Evolutionary conservation across 2,329 filamentous ascomycete genomes (phyloP), one percentile per base, ranked within the genome.

Genomic region (Calonectria hongkongensis): DNA sequence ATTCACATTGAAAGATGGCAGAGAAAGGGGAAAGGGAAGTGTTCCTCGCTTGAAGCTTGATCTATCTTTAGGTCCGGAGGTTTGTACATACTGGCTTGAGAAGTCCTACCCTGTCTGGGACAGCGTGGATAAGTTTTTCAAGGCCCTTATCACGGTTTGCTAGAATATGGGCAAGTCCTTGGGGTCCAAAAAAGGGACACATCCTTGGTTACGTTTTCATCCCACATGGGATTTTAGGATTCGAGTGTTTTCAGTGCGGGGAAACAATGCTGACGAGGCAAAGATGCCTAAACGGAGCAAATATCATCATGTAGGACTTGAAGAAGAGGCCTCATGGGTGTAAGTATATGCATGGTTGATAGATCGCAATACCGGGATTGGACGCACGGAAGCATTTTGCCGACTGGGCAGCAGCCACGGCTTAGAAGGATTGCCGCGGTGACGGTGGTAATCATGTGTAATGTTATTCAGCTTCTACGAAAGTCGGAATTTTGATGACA

Each of bases 221-320:
- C 33, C n/a, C 21, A 7, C 21, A 4, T 10, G 25, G 33, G 8
- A 41, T 27, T 27, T 25, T 63, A 47, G 39, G 58, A 15, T 16
- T 28, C 16, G 9, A 33, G 25, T 5, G 21, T 45, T n/a, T n/a
- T 13, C 3, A 25, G 41, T 12, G 27, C 16, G 39, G 25, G 27
- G 25, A 33, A 36, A 43, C 1, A 16, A 47, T 43, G 58, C 68
- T 70, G 60, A 70, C 60, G 9, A 47, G 4, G n/a, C 60, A 41
- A 48, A 39, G 30, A 36, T 39, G 36, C 60, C 39, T 27, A 41
- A 56, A 63, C 30, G 65, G 12, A 28, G 39, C 33, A 18, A 28
- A 47, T 5, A 39, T 33, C 16, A 45, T 63, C 16, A 13, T 33
- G 28, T 3, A 68, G 4, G 41, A 27, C 10, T 45, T 48, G 36